A percentile compares a stretch with the other conserved stretches of the same genome.
Evolutionary conservation across 768 basidiomycete genomes (phyloP).

Genomic region (Boletus rufocinnamomeus): DNA sequence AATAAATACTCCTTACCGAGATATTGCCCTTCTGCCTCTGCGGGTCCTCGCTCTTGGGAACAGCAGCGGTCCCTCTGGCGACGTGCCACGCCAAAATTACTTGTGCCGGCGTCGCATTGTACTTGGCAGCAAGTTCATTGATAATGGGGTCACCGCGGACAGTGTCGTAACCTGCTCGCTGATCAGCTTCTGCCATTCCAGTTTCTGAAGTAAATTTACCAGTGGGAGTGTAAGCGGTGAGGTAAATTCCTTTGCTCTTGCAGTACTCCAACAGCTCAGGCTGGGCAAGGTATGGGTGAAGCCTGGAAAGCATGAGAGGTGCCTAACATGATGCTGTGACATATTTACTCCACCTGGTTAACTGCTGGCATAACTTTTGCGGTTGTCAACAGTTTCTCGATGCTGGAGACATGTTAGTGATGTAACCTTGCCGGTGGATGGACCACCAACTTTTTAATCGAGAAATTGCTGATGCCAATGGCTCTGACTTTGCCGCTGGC

Average conservation of each 20-base stretch:
- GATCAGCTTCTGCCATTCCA: slow-evolving; percentile 1
- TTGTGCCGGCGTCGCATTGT: slow-evolving; percentile 32
- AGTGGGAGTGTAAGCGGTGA: slow-evolving; percentile 69
- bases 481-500: slow-evolving; percentile 28
- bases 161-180: slow-evolving; percentile 21
- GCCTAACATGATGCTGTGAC: not conserved
- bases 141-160: slow-evolving; percentile 34
- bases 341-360: slow-evolving; percentile 58
- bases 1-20: slow-evolving; percentile 34
- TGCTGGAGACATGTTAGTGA: not conserved
- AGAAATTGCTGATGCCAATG: slow-evolving; percentile 48
- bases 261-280: slow-evolving; percentile 52
- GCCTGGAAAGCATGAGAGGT: slow-evolving; percentile 26
- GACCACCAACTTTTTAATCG: slow-evolving; percentile 29
- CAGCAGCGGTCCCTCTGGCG: not conserved
- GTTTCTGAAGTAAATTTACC: slow-evolving; percentile 27
- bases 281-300: slow-evolving; percentile 70
- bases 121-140: slow-evolving; percentile 32
- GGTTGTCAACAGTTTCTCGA: slow-evolving; percentile 42
- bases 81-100: slow-evolving; percentile 35
- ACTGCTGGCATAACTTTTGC: slow-evolving; percentile 60
- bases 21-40: slow-evolving; percentile 43
- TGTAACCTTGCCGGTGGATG: not conserved
- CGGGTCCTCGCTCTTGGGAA: slow-evolving; percentile 53
- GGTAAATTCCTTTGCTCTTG: slow-evolving; percentile 58